Conservation (phyloP, 257 asterid species). For the Solanum lignicaule region DNA sequence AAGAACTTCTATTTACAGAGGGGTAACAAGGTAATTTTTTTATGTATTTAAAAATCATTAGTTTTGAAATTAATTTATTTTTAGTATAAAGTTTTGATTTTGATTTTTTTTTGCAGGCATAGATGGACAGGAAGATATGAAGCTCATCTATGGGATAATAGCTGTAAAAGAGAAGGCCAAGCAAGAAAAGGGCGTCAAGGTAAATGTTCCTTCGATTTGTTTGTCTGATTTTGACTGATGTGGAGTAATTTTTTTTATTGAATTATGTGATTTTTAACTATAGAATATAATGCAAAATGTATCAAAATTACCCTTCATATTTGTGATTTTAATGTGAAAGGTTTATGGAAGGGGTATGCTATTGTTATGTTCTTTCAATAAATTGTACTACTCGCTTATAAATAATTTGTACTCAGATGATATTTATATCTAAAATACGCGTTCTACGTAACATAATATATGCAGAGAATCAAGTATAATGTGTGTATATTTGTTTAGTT, state of each 20-base stretch:
- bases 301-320: neutral
- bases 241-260: neutral
- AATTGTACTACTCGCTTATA: neutral
- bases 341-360: neutral
- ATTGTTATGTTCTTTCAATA: too few relatives aligned
- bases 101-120: conserved; percentile 39
- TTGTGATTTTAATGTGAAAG: neutral
- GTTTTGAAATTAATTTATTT: neutral
- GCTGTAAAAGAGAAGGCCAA: conserved; percentile 97
- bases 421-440: too few relatives aligned
- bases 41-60: neutral
- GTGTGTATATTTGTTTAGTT: neutral
- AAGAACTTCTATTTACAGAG: conserved; percentile 91
- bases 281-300: neutral
- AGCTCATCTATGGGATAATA: conserved; percentile 99
- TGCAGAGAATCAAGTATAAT: neutral
- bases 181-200: conserved; percentile 99
- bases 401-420: neutral
- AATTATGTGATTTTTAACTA: too few relatives aligned
- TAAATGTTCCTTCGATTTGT: neutral
- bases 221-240: neutral
- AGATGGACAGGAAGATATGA: conserved; percentile 99
- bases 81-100: neutral
- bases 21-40: conserved; percentile 65
- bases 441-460: too few relatives aligned